Conservation (phyloP, 176 grass and related monocot genomes). For the Oryza australiensis region DNA sequence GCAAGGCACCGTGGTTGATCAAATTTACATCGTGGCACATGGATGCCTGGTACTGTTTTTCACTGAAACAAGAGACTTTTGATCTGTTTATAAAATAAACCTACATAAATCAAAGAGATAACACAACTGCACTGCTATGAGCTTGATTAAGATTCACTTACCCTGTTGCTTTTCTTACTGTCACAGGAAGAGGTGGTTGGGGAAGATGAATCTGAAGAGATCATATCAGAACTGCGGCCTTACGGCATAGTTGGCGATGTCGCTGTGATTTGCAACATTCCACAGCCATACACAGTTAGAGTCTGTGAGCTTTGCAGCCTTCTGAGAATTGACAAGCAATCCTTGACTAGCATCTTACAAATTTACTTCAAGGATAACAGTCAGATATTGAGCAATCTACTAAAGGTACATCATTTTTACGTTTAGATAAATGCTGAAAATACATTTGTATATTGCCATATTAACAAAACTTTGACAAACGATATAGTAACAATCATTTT, state of each 20-base stretch:
- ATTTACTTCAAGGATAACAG: slow-evolving; percentile 79
- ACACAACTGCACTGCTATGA: background rate
- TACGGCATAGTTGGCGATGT: slow-evolving; percentile 71
- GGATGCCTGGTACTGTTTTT: slow-evolving; percentile 69
- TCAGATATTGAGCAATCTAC: slow-evolving; percentile 78
- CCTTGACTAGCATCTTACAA: slow-evolving; percentile 60
- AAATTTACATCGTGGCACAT: slow-evolving; percentile 58
- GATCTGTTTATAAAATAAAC: background rate
- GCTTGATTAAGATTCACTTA: background rate
- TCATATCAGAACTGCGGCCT: slow-evolving; percentile 59
- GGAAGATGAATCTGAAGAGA: slow-evolving; percentile 52
- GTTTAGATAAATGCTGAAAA: background rate
- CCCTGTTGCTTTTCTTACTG: background rate
- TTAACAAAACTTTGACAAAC: background rate
- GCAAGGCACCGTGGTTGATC: slow-evolving; percentile 55
- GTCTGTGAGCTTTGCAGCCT: slow-evolving; percentile 77
- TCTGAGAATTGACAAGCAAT: slow-evolving; percentile 85
- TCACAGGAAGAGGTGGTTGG: slow-evolving; percentile 57
- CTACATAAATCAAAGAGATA: background rate
- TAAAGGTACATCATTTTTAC: slow-evolving; percentile 46
- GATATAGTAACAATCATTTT: background rate
- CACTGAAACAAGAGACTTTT: background rate
- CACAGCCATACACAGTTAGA: slow-evolving; percentile 64
- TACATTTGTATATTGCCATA: background rate
- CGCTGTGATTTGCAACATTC: slow-evolving; percentile 70